Base-by-base conservation (phyloP, 345 rosid genomes). In the Salix brachista region DNA sequence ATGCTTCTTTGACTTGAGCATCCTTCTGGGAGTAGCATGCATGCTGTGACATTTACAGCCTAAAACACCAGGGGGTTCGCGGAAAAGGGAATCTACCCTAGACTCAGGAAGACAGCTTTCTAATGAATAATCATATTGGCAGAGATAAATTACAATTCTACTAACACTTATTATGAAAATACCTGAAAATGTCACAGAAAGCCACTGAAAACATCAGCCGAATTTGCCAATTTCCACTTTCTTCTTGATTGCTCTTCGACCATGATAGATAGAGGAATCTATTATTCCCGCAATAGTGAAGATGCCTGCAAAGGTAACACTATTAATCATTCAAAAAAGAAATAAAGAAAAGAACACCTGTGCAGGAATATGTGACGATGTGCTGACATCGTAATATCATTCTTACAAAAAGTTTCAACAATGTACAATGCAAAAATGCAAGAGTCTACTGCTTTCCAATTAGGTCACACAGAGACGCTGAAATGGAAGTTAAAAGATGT, bases 201-300 rank as follows among this genome's bases (percentile, higher is more conserved):
- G 1, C n/a, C 25, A 54, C 42, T 28, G n/a, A 60, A 34, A 56
- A 41, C 26, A 26, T 77, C 42, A 81, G 52, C 79, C 46, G 37
- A 48, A 74, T 60, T 81, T 81, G 42, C 81, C 81, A 19, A 81
- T 52, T 54, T 74, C 79, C 25, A 54, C 39, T 32, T 81, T 78
- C 71, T 78, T 81, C 81, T 78, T 78, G 34, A 81, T 82, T 58
- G 74, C 84, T 48, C 32, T 78, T 70, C 67, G 78, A 44, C 84
- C 81, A 58, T 82, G 81, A 71, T 82, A 75, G 14, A 82, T 36
- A 23, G 70, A 82, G 5, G 84, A 78, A 66, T 82, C 84, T 0
- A 78, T 34, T 52, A 82, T 78, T 48, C 84, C 84, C 19, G 84
- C 81, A 6, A 82, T 36, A 0, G 81, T 82, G 73, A 82, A 82